A percentile compares a stretch with the other conserved stretches of the same genome.
Evolutionary conservation across 768 basidiomycete genomes (phyloP).

Genomic region (Artomyces pyxidatus): DNA sequence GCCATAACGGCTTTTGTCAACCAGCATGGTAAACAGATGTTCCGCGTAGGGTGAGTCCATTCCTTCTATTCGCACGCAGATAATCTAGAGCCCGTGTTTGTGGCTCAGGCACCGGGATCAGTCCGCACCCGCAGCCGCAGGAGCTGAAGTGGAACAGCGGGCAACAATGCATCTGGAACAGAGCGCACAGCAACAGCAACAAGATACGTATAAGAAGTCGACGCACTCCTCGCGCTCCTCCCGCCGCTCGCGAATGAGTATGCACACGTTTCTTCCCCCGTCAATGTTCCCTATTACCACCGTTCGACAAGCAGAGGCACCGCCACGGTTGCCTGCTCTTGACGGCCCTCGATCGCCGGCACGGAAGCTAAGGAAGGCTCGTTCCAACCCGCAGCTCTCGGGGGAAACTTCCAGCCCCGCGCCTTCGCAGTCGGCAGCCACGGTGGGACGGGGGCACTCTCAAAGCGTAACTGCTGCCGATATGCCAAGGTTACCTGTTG

Average conservation of each 20-base stretch:
- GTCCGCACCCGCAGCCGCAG: slow-evolving; percentile 49
- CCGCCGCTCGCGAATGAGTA: slow-evolving; percentile 44
- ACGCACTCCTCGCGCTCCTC: slow-evolving; percentile 8
- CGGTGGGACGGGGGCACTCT: slow-evolving; percentile 58
- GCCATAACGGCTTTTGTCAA: slow-evolving; percentile 78
- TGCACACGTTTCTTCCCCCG: slow-evolving; percentile 47
- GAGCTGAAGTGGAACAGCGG: slow-evolving; percentile 41
- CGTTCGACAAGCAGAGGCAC: slow-evolving; percentile 3
- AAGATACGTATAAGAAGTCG: background rate
- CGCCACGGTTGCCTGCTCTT: slow-evolving; percentile 4
- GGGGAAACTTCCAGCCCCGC: slow-evolving; percentile 5
- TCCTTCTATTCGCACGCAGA: background rate
- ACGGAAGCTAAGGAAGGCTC: slow-evolving; percentile 62
- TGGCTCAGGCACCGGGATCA: slow-evolving; percentile 50
- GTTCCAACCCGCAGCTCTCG: slow-evolving; percentile 60
- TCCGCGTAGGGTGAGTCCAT: slow-evolving; percentile 61
- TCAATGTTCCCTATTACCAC: slow-evolving; percentile 40
- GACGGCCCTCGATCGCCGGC: slow-evolving; percentile 25
- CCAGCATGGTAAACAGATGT: slow-evolving; percentile 72
- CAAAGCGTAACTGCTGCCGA: slow-evolving; percentile 74
- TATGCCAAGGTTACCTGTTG: slow-evolving; percentile 34
- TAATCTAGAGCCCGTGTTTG: background rate
- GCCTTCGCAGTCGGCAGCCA: slow-evolving; percentile 22
- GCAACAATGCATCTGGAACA: slow-evolving; percentile 12
- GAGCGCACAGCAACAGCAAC: slow-evolving; percentile 5